Evolutionary conservation across 495 filamentous ascomycete genomes (phyloP).

Genomic region (Xylaria longipes): DNA sequence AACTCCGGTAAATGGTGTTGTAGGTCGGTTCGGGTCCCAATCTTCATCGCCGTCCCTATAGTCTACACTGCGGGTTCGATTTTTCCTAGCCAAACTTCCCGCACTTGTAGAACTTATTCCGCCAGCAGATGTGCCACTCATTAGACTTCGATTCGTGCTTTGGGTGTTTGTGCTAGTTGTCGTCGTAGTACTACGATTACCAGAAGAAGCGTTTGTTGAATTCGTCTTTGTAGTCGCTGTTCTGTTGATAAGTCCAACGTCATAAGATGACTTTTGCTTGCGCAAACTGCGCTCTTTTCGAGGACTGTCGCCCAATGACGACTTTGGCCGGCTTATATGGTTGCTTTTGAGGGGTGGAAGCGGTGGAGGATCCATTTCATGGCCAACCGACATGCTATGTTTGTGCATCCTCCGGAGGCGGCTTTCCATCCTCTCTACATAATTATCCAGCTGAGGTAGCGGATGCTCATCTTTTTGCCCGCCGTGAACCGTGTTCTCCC

Average conservation of each 20-base stretch:
- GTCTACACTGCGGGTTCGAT: constrained; percentile 59
- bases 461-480: constrained; percentile 58
- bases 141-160: constrained; percentile 81
- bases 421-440: constrained; percentile 88
- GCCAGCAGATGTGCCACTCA: constrained; percentile 91
- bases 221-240: constrained; percentile 75
- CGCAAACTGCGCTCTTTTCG: constrained; percentile 47
- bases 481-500: constrained; percentile 42
- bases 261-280: constrained; percentile 80
- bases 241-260: constrained; percentile 74
- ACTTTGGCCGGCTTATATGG: constrained; percentile 55
- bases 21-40: constrained; percentile 61
- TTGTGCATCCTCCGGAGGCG: constrained; percentile 75
- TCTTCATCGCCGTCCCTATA: constrained; percentile 55
- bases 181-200: constrained; percentile 73
- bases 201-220: constrained; percentile 74
- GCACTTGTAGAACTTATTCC: constrained; percentile 95
- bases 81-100: constrained; percentile 84
- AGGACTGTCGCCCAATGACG: constrained; percentile 49
- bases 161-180: constrained; percentile 75
- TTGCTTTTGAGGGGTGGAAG: constrained; percentile 69
- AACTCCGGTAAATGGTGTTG: constrained; percentile 76
- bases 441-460: constrained; percentile 76
- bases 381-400: constrained; percentile 47
- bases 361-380: constrained; percentile 58